phyloP scores from a whole-genome alignment of 2,329 filamentous ascomycete species.

The Niveomyces coronatus region DNA sequence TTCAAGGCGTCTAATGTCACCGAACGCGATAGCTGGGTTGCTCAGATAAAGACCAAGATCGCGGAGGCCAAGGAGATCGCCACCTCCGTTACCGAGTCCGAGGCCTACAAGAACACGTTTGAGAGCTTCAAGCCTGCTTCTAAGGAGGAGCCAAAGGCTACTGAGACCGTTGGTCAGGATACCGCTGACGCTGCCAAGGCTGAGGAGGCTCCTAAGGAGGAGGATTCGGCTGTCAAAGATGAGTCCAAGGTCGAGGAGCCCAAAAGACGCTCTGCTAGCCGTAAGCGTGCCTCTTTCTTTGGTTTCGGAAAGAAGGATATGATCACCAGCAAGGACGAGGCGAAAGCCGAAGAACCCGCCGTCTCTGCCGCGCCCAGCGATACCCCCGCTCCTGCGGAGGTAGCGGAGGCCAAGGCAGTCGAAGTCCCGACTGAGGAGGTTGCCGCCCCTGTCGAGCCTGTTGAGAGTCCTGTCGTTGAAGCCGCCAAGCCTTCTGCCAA shows the following conservation, averaged over 20 bases:
- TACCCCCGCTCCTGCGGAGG: slow-evolving; percentile 22
- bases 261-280: slow-evolving; percentile 53
- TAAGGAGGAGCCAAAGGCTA: slow-evolving; percentile 25
- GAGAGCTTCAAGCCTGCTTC: slow-evolving; percentile 53
- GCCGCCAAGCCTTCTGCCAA: slow-evolving; percentile 38
- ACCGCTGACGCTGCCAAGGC: slow-evolving; percentile 45
- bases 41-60: slow-evolving; percentile 71
- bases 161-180: slow-evolving; percentile 28
- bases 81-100: slow-evolving; percentile 61
- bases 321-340: slow-evolving; percentile 30
- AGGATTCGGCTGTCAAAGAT: slow-evolving; percentile 27
- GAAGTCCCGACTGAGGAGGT: slow-evolving; percentile 20
- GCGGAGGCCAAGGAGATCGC: slow-evolving; percentile 76
- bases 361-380: slow-evolving; percentile 25
- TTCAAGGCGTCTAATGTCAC: slow-evolving; percentile 70
- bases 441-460: slow-evolving; percentile 29
- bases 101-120: slow-evolving; percentile 79
- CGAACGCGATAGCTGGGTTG: slow-evolving; percentile 89
- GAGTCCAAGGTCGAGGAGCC: slow-evolving; percentile 47
- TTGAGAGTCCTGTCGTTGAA: slow-evolving; percentile 24
- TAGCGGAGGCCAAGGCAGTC: slow-evolving; percentile 21
- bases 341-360: slow-evolving; percentile 22
- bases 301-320: slow-evolving; percentile 49
- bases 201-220: slow-evolving; percentile 25
- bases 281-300: slow-evolving; percentile 57